Base-by-base conservation (phyloP, 805 yeast genomes). In the Metschnikowia borealis region DNA sequence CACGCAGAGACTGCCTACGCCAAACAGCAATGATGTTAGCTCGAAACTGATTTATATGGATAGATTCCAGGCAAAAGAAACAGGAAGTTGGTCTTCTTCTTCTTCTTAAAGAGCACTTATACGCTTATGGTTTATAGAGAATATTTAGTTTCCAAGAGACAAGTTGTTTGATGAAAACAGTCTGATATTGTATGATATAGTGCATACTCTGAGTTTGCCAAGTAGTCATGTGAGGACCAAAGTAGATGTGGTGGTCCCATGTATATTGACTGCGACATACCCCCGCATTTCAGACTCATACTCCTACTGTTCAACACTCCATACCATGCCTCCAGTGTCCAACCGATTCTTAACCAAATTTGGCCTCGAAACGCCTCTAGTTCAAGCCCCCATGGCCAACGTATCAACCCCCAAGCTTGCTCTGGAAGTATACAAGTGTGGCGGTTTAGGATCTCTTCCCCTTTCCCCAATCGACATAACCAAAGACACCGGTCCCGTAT, bases 371-470 rank as follows among this genome's bases (percentile, higher is more conserved):
- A 60, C 60, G 48, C 83, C 81, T 3, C 64, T 81, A 3, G 63
- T 81, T 34, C 84, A 79, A 57, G 73, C 85, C 0, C 85, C 85
- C 18, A 81, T 81, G 85, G 84, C 85, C 1, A 84, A 84, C 0
- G 71, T 79, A 2, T 67, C 78, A 13, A 77, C 80, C 0, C 64
- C 71, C 1, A 60, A 63, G 31, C 56, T 80, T 50, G 82, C 82
- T 0, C 69, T 75, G 1, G 67, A 66, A 1, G 72, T 77, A 1
- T 61, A 73, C 3, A 61, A 63, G 8, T 54, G 57, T 6, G 85
- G 85, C 0, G 82, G 76, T 1, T 46, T 81, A n/a, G 85, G 83
- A 0, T 75, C 83, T 0, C 51, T 81, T 3, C 74, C 75, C 1
- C 62, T 71, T 37, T 72, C 74, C 0, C 60, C 67, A 31, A 48